Evolutionary conservation across 2,329 filamentous ascomycete species (phyloP).

Genomic region (Colletotrichum destructivum): DNA sequence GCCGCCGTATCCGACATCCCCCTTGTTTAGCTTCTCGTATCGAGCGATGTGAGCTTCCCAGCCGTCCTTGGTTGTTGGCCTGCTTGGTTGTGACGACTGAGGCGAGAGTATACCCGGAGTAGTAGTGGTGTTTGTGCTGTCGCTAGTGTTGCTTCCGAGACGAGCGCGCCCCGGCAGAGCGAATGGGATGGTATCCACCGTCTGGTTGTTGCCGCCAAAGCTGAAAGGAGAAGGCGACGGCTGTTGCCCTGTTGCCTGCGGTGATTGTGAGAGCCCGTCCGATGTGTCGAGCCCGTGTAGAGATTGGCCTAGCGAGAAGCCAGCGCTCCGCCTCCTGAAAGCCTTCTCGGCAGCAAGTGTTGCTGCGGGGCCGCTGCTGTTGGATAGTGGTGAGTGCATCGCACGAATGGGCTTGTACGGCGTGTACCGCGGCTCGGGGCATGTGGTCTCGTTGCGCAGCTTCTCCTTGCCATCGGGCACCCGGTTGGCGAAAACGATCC

Average conservation of each 20-base stretch:
- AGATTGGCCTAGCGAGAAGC: slow-evolving; percentile 56
- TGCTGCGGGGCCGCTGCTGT: slow-evolving; percentile 59
- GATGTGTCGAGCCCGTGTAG: slow-evolving; percentile 53
- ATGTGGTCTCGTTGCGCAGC: slow-evolving; percentile 88
- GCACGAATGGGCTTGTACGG: slow-evolving; percentile 81
- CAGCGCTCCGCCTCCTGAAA: slow-evolving; percentile 70
- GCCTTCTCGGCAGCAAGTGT: slow-evolving; percentile 73
- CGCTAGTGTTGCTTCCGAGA: slow-evolving; percentile 51
- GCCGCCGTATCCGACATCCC: slow-evolving; percentile 75
- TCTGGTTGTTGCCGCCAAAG: slow-evolving; percentile 52
- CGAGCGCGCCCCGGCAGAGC: slow-evolving; percentile 57
- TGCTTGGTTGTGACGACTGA: slow-evolving; percentile 48
- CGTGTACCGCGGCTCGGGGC: slow-evolving; percentile 89
- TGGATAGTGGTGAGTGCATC: slow-evolving; percentile 59
- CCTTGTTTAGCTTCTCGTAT: slow-evolving; percentile 79
- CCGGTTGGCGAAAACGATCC: slow-evolving; percentile 96
- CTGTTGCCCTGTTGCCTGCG: slow-evolving; percentile 41
- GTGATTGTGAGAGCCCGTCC: slow-evolving; percentile 48
- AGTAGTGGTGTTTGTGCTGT: slow-evolving; percentile 46
- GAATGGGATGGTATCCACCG: slow-evolving; percentile 66
- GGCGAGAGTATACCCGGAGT: slow-evolving; percentile 46
- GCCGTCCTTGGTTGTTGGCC: slow-evolving; percentile 54
- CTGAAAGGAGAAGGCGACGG: slow-evolving; percentile 47
- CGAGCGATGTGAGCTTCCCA: slow-evolving; percentile 50
- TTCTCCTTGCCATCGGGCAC: slow-evolving; percentile 97